Base-by-base conservation (phyloP, 2,329 filamentous ascomycete species). In the Ceratocystis eucalypticola region DNA sequence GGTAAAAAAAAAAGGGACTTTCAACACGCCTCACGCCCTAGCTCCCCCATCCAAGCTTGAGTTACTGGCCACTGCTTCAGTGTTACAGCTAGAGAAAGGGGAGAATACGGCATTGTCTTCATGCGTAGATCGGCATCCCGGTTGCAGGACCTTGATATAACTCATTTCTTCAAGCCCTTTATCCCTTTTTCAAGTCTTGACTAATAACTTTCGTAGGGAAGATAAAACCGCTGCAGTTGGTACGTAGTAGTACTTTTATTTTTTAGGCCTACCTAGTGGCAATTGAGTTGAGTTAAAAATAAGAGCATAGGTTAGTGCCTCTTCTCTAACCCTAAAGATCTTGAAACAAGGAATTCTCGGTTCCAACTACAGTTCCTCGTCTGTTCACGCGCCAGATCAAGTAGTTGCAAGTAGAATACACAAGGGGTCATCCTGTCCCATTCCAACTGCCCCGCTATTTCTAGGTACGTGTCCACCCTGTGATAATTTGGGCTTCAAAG, bases 91-190 rank as follows among this genome's bases (percentile, higher is more conserved):
- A 53, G 12, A 25, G 8, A 6, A 15, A 28, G 48, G 25, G 20
- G 48, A 25, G 28, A 17, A 41, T 8, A 25, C 15, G 22, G 22
- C 48, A 10, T 53, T 53, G 48, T 53, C 17, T 37, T 59, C 37
- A 59, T 59, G 55, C 55, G 33, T 59, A 59, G 55, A 37, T 59
- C 55, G 17, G 33, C 55, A 59, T 37, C 55, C 33, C 17, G 55
- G 55, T 37, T 59, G 30, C 5, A 37, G 28, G 53, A 30, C 55
- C 55, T 41, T 15, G 28, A 37, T 37, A 37, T 59, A 37, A 30
- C 28, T 30, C 55, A 37, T 17, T 30, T 59, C 12, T 17, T 20
- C 15, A 5, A 1, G 7, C n/a, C 7, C 53, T 33, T 17, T 8
- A 28, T 33, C 20, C 53, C 12, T 33, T 15, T 33, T 20, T 28